These are phyloP conservation scores for Kwoniella pini DNA, from an alignment of 768 basidiomycete species.

Conservation along the genomic window DNA sequence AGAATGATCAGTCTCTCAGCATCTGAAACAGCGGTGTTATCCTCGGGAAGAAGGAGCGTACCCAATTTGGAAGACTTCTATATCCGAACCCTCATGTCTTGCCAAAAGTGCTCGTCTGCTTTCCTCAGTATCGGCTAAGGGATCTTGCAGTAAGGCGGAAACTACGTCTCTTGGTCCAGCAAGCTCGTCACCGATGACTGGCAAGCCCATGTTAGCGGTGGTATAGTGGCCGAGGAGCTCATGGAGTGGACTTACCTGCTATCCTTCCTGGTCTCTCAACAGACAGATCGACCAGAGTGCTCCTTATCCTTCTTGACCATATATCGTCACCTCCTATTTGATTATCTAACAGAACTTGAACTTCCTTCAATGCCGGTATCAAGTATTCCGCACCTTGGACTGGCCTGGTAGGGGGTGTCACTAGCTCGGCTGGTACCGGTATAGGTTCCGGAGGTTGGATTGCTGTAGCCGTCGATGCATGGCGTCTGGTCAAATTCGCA, in stretches of 20 bases:
- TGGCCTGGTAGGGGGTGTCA: background rate
- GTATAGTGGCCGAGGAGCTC: background rate
- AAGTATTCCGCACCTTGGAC: constrained; percentile 12
- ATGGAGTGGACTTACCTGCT: constrained; percentile 17
- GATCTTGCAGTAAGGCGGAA: constrained; percentile 45
- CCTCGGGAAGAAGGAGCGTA: background rate
- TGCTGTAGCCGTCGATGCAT: constrained; percentile 18
- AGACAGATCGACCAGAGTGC: constrained; percentile 23
- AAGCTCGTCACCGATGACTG: constrained; percentile 38
- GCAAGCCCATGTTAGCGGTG: background rate
- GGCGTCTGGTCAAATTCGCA: background rate
- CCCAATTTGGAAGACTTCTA: constrained; percentile 23
- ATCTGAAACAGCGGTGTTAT: background rate
- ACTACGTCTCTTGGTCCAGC: constrained; percentile 39
- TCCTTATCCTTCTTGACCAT: constrained; percentile 32
- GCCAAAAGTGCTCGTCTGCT: constrained; percentile 22
- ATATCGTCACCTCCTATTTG: constrained; percentile 43
- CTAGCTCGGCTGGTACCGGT: background rate
- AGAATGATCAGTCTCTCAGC: background rate
- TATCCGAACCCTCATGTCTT: constrained; percentile 21
- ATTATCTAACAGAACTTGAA: constrained; percentile 24
- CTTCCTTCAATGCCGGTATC: constrained; percentile 6
- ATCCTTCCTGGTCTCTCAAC: constrained; percentile 6
- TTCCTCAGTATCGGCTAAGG: constrained; percentile 31
- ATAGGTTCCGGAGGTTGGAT: background rate